phyloP scores from a whole-genome alignment of 345 rosid genomes.

The Melaleuca alternifolia region DNA sequence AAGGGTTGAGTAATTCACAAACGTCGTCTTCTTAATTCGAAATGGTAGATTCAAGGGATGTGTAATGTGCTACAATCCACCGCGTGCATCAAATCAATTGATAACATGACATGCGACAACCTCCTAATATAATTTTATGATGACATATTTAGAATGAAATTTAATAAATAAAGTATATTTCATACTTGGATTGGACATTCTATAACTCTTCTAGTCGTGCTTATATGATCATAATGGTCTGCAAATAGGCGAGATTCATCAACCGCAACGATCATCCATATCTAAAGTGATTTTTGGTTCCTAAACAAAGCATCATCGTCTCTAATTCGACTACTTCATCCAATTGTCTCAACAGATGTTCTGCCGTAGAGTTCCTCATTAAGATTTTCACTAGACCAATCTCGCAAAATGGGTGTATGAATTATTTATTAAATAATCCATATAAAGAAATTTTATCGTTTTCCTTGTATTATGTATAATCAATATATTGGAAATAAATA shows the following conservation, averaged over 20 bases:
- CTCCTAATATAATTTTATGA: neutral
- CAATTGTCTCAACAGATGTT: neutral
- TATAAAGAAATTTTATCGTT: too few species aligned
- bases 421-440: too few species aligned
- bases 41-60: neutral
- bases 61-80: neutral
- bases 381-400: too few species aligned
- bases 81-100: neutral
- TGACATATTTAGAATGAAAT: neutral
- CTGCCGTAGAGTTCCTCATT: too few species aligned
- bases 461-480: too few species aligned
- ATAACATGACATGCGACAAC: neutral
- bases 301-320: neutral
- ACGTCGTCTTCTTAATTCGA: neutral
- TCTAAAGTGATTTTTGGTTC: neutral
- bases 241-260: neutral
- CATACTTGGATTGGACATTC: neutral
- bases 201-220: accelerated
- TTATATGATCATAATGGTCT: neutral
- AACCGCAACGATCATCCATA: neutral
- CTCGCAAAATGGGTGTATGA: too few species aligned
- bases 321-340: neutral
- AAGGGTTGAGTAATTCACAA: neutral
- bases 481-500: too few species aligned
- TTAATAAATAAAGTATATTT: neutral